phyloP scores from a whole-genome alignment of 106 monocot species.

The Allium fistulosum region DNA sequence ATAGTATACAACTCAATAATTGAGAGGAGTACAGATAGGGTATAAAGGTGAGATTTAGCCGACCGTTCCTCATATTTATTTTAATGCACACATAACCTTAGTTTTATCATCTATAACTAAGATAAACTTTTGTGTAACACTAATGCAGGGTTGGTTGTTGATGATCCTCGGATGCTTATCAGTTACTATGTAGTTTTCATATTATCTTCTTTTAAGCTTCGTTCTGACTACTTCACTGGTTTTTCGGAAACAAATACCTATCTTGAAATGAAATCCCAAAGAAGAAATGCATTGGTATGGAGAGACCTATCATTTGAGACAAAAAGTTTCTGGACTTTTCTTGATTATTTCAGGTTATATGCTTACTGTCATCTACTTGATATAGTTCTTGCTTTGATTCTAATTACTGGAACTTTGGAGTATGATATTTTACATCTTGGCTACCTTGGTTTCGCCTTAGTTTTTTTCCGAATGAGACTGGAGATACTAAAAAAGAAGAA shows the following conservation, averaged over 20 bases:
- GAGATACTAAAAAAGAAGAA: constrained; percentile 92
- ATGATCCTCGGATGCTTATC: constrained; percentile 82
- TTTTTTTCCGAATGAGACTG: constrained; percentile 93
- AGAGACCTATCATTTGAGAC: constrained; percentile 95
- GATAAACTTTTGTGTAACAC: background rate
- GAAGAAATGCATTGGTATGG: constrained; percentile 73
- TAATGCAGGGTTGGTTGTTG: constrained; percentile 66
- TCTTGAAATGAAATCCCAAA: constrained; percentile 70
- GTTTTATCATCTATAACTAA: constrained; percentile 2
- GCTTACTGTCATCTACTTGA: constrained; percentile 88
- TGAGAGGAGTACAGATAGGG: too few species aligned
- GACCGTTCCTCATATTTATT: too few species aligned
- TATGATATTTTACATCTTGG: constrained; percentile 97
- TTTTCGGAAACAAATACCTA: constrained; percentile 65
- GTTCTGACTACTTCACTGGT: constrained; percentile 61
- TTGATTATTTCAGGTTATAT: constrained; percentile 84
- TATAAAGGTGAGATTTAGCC: too few species aligned
- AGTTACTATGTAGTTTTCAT: constrained; percentile 94
- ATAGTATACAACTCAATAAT: too few species aligned
- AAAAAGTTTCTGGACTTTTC: constrained; percentile 91
- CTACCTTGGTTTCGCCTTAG: constrained; percentile 87
- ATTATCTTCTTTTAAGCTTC: constrained; percentile 83
- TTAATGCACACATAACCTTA: too few species aligned
- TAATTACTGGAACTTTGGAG: constrained; percentile 91
- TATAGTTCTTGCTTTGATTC: constrained; percentile 82